Evolutionary conservation across 78 protist genomes (phyloP).

Genomic region (Anaeramoeba flamelloides): DNA sequence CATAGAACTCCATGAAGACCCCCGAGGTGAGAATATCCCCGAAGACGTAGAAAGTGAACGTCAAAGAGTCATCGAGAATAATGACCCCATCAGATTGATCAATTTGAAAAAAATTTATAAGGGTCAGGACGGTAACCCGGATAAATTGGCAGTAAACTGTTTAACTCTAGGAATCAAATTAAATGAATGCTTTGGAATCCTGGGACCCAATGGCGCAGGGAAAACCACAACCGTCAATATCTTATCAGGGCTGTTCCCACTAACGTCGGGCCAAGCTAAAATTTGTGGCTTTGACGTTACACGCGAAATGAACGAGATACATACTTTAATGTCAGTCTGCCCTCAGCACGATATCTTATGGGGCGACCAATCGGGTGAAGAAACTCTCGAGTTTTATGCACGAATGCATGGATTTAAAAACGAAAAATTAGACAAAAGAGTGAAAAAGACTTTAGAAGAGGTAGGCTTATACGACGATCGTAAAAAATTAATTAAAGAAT

Average conservation of each 20-base stretch:
- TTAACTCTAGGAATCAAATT: not conserved
- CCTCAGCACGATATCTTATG: conserved; percentile 1
- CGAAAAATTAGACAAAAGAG: not conserved
- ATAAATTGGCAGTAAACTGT: not conserved
- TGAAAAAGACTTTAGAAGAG: not conserved
- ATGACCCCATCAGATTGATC: not conserved
- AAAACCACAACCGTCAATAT: not conserved
- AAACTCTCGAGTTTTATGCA: not conserved
- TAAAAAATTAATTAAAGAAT: not conserved
- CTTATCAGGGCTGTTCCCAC: not conserved
- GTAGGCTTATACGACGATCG: no score
- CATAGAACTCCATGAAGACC: no score
- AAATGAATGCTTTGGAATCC: not conserved
- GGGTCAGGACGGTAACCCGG: not conserved
- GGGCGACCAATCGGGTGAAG: not conserved
- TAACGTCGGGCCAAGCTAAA: not conserved
- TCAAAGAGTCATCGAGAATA: not conserved
- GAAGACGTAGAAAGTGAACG: not conserved
- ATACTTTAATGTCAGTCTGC: not conserved
- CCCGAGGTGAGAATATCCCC: no score
- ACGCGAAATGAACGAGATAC: not conserved
- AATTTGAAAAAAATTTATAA: not conserved
- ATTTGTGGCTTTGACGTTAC: not conserved
- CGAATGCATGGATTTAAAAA: not conserved
- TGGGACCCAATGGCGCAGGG: not conserved